Evolutionary conservation across 306 rosid species (phyloP).

Genomic region (Arachis hypogaea): DNA sequence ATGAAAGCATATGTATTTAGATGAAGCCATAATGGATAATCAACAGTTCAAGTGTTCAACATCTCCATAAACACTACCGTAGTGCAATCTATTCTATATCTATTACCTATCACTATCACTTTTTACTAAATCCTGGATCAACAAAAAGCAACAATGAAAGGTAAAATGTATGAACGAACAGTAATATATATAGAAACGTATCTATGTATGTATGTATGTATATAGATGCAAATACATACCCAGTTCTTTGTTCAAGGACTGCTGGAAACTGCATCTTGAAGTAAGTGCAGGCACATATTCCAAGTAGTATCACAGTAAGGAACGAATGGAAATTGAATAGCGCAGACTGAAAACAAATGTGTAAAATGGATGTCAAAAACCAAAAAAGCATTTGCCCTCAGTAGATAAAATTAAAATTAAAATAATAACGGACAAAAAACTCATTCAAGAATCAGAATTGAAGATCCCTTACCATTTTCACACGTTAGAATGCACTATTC

Average conservation of each 20-base stretch:
- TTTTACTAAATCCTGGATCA: too few species aligned
- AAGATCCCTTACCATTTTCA: slow-evolving; percentile 38
- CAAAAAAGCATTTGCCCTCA: slow-evolving; percentile 2
- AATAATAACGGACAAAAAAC: neutral
- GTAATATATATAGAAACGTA: too few species aligned
- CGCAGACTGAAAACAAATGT: slow-evolving; percentile 45
- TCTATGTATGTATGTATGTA: too few species aligned
- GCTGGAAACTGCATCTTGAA: slow-evolving; percentile 60
- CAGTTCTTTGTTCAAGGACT: slow-evolving; percentile 54
- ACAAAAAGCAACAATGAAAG: too few species aligned
- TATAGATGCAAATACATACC: slow-evolving; percentile 32
- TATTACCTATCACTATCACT: too few species aligned
- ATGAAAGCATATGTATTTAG: slow-evolving; percentile 19
- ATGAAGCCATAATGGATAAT: slow-evolving; percentile 17
- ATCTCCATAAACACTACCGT: neutral
- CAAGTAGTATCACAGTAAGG: slow-evolving; percentile 54
- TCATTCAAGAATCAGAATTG: neutral
- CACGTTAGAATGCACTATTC: slow-evolving; percentile 25
- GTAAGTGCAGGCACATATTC: slow-evolving; percentile 56
- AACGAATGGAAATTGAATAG: slow-evolving; percentile 62
- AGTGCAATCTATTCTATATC: neutral
- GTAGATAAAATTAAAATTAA: neutral
- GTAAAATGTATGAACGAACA: too few species aligned
- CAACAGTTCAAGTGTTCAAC: neutral
- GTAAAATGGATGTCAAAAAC: neutral